These are phyloP conservation scores for Vitellaria paradoxa DNA, from an alignment of 179 eudicot genomes.

Conservation along the genomic window DNA sequence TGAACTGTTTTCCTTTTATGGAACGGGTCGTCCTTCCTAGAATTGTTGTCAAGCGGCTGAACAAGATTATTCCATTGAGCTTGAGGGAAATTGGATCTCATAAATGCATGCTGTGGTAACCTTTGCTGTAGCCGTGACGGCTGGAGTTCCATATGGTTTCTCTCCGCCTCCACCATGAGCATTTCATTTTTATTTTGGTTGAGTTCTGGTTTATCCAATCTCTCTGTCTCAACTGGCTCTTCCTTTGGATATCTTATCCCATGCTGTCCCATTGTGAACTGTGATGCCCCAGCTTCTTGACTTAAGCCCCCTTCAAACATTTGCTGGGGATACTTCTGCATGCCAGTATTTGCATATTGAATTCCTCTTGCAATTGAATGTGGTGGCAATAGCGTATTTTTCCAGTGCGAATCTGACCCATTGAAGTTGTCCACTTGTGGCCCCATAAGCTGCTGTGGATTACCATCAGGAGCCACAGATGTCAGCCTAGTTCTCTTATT, in stretches of 20 bases:
- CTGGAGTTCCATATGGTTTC: constrained; percentile 44
- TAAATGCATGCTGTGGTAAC: constrained; percentile 46
- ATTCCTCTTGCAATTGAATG: constrained; percentile 52
- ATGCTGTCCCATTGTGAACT: constrained; percentile 43
- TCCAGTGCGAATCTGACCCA: constrained; percentile 70
- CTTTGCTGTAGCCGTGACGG: constrained; percentile 58
- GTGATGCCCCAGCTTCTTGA: constrained; percentile 46
- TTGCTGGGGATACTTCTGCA: constrained; percentile 71
- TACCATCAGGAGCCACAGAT: constrained; percentile 45
- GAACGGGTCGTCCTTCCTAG: constrained; percentile 67
- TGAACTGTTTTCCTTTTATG: constrained; percentile 68
- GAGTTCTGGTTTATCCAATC: constrained; percentile 57
- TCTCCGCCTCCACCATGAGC: constrained; percentile 52
- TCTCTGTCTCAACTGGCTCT: constrained; percentile 52
- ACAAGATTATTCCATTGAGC: constrained; percentile 56
- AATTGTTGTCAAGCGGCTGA: constrained; percentile 60
- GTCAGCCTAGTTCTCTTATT: constrained; percentile 60
- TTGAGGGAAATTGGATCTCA: constrained; percentile 57
- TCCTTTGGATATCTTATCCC: constrained; percentile 51
- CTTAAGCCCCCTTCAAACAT: constrained; percentile 59
- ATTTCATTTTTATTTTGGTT: constrained; percentile 41
- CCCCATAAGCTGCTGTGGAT: constrained; percentile 55
- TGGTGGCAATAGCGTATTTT: constrained; percentile 58
- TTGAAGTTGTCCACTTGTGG: constrained; percentile 50
- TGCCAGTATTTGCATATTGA: constrained; percentile 54